Percentiles rank a stretch among this genome's conserved stretches.
Conservation (phyloP, 805 yeast species). For the Hanseniaspora thailandica region DNA sequence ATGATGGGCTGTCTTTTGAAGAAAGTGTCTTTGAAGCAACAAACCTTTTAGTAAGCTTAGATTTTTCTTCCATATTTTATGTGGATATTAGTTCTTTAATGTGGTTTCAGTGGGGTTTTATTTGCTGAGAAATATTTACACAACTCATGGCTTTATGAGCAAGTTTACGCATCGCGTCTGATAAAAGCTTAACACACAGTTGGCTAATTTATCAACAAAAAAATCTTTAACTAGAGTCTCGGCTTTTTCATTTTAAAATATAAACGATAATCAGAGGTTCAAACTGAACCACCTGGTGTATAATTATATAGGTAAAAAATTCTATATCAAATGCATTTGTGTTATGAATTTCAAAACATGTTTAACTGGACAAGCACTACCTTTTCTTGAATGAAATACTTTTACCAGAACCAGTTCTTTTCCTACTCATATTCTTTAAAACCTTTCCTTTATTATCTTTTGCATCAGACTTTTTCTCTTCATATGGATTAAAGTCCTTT, state of each 20-base stretch:
- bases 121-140: no score
- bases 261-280: not conserved
- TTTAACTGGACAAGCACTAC: not conserved
- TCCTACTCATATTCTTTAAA: not conserved
- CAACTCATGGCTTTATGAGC: no score
- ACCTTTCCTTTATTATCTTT: slow-evolving; percentile 22
- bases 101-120: no score
- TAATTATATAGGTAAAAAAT: no score
- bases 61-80: not conserved
- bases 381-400: slow-evolving; percentile 12
- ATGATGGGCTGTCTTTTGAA: not conserved
- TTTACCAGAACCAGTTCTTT: slow-evolving; percentile 6
- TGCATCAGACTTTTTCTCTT: slow-evolving; percentile 30
- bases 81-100: no score
- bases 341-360: no score
- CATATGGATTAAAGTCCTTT: slow-evolving; percentile 45
- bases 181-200: not conserved
- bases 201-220: slow-evolving; percentile 1
- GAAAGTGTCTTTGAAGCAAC: not conserved
- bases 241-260: no score
- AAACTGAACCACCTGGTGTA: no score
- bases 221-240: no score
- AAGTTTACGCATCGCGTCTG: no score
- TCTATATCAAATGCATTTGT: no score
- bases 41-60: not conserved